Evolutionary conservation across 805 yeast genomes (phyloP), one percentile per base, ranked within the genome.

Genomic region (Grigorovia humatica): DNA sequence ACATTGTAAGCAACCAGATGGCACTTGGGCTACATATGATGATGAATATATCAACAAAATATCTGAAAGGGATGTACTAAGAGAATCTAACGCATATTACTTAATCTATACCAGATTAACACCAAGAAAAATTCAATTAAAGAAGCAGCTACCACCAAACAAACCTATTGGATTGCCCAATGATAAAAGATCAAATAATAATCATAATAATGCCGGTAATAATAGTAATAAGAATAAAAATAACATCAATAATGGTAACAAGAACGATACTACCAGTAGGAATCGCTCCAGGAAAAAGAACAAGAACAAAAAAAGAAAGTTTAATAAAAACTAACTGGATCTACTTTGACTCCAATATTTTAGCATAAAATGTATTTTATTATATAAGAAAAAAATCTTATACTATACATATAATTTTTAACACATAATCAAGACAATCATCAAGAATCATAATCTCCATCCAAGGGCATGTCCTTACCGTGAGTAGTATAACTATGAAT

Each of bases 11-110:
- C 96, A 90, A 68, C 96, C 97, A 0, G 93, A 87, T 68, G 91
- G 89, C 1, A 70, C 84, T 1, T 93, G 98, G 99, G 83, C 88
- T 30, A 83, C 88, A 9, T 93, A 91, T 67, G 98, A 93, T 65
- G 99, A 93, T 65, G 99, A 93, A 61, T 81, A 83, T 61, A 81
- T 88, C 58, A 85, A 87, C 61, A 75, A 74, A 53, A 81, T 87
- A 50, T 75, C 83, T 40, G 93, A 87, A 60, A 74, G 79, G 52
- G 81, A 78, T 46, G 96, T 88, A 2, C 72, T 88, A 56, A 79
- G 80, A 57, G 96, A 91, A 62, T 86, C 91, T 13, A 80, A 88
- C 41, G 98, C 98, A 5, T 93, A 93, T 69, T 90, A 90, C 54
- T 75, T 93, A 67, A 73, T 93, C 19, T 93, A 93, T 69, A 81